phyloP scores from a whole-genome alignment of 2,329 filamentous ascomycete genomes.

The Huntiella abstrusa region DNA sequence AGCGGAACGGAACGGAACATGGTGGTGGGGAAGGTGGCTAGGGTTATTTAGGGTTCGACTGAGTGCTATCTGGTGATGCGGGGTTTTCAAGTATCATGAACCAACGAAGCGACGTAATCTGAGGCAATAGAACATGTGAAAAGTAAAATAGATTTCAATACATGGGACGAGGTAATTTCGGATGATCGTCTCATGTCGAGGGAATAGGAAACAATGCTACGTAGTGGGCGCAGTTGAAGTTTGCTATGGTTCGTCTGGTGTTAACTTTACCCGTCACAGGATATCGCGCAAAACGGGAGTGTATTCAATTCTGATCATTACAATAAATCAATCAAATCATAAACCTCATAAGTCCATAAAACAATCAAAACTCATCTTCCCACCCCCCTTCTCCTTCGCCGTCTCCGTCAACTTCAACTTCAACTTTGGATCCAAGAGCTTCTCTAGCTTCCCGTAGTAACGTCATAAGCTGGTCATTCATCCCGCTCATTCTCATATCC shows the following conservation, averaged over 20 bases:
- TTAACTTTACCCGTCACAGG: neutral
- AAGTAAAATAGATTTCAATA: neutral
- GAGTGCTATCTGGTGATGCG: neutral
- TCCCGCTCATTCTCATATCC: slow-evolving; percentile 58
- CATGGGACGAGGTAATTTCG: too few relatives aligned
- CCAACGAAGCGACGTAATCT: neutral
- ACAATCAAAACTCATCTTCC: slow-evolving; percentile 6
- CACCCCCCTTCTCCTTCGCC: slow-evolving; percentile 14
- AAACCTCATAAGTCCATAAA: neutral
- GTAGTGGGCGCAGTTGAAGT: neutral
- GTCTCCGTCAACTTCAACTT: slow-evolving; percentile 33
- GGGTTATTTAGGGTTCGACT: too few relatives aligned
- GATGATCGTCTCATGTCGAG: neutral
- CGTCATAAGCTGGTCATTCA: slow-evolving; percentile 61
- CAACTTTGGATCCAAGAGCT: slow-evolving; percentile 58
- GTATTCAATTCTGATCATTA: neutral
- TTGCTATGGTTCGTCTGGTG: neutral
- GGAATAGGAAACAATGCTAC: neutral
- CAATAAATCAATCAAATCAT: neutral
- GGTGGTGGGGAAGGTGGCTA: neutral
- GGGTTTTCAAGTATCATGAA: neutral
- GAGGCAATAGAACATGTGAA: neutral
- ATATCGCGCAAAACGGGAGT: neutral
- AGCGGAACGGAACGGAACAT: neutral
- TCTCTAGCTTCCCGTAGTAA: slow-evolving; percentile 83